Evolutionary conservation across 257 asterid genomes (phyloP).

Genomic region (Solanum bukasovii): DNA sequence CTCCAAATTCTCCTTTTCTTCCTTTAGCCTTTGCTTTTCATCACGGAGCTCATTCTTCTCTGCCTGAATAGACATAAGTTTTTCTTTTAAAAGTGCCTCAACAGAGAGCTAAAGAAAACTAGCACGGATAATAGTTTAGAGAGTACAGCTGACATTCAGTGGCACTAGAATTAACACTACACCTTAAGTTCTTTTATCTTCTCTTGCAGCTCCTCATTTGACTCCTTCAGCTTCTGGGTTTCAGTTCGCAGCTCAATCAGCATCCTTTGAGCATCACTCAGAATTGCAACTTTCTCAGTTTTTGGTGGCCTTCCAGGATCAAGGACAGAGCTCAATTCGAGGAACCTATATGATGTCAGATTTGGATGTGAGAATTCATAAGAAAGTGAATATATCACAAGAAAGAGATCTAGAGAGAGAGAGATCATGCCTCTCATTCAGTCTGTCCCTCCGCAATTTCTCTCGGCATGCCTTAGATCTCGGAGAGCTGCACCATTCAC

Average conservation of each 20-base stretch:
- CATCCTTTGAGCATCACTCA: constrained; percentile 12
- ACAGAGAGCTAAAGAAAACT: not conserved
- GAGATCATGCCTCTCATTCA: constrained; percentile 17
- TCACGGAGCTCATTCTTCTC: constrained; percentile 26
- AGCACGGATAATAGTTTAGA: not conserved
- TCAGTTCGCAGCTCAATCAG: constrained; percentile 13
- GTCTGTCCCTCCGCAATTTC: constrained; percentile 15
- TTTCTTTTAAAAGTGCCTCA: not conserved
- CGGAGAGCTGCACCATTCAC: constrained; percentile 1
- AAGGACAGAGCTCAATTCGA: constrained; percentile 13
- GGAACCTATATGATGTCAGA: constrained; percentile 9
- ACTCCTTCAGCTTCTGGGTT: constrained; percentile 13
- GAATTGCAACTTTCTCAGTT: constrained; percentile 17
- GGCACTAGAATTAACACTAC: not conserved
- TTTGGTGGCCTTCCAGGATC: constrained; percentile 21
- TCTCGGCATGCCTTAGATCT: constrained; percentile 19
- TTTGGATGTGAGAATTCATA: not conserved
- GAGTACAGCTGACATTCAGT: not conserved
- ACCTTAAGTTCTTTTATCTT: constrained; percentile 22
- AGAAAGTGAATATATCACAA: not conserved
- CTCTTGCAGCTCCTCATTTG: constrained; percentile 12
- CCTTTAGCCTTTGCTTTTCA: constrained; percentile 18
- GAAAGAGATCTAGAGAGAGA: not conserved
- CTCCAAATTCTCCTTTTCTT: constrained; percentile 18
- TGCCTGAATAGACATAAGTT: not conserved